Conservation (phyloP, 371 early-diverging fungal species). For the Fennellomyces sp. region DNA sequence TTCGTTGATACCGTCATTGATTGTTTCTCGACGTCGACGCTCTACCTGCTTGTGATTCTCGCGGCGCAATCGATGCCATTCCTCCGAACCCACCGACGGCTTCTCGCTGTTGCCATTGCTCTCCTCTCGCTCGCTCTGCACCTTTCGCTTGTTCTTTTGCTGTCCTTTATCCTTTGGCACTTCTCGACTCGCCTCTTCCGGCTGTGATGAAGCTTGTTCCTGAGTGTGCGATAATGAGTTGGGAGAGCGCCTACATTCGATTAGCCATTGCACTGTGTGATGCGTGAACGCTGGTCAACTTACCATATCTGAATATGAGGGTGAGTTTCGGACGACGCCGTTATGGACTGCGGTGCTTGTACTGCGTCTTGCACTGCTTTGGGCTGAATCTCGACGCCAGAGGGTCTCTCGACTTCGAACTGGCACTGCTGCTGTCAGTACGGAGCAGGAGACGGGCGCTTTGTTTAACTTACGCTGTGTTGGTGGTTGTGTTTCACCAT, state of each 20-base stretch:
- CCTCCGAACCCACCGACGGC: conserved; percentile 68
- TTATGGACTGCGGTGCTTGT: not conserved
- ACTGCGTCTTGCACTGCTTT: not conserved
- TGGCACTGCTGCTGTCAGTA: too few relatives aligned
- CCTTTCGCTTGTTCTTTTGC: not conserved
- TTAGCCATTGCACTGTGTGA: too few relatives aligned
- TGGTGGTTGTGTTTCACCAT: too few relatives aligned
- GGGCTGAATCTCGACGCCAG: not conserved
- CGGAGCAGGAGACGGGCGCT: too few relatives aligned
- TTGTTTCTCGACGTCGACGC: conserved; percentile 89
- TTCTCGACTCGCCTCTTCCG: too few relatives aligned
- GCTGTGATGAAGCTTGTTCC: too few relatives aligned
- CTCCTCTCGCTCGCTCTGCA: not conserved
- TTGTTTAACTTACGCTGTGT: too few relatives aligned
- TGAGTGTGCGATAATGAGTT: too few relatives aligned
- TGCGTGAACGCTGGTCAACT: not conserved
- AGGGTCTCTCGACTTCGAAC: not conserved
- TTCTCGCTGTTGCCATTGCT: not conserved
- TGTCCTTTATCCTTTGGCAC: not conserved
- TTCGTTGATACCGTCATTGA: conserved; percentile 89
- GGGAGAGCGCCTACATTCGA: too few relatives aligned
- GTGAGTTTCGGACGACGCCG: not conserved
- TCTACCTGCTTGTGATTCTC: conserved; percentile 96
- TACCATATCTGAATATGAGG: not conserved
- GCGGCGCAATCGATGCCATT: conserved; percentile 81